Base-by-base conservation (phyloP, 2,329 filamentous ascomycete genomes). In the Pseudocercospora crystallina region DNA sequence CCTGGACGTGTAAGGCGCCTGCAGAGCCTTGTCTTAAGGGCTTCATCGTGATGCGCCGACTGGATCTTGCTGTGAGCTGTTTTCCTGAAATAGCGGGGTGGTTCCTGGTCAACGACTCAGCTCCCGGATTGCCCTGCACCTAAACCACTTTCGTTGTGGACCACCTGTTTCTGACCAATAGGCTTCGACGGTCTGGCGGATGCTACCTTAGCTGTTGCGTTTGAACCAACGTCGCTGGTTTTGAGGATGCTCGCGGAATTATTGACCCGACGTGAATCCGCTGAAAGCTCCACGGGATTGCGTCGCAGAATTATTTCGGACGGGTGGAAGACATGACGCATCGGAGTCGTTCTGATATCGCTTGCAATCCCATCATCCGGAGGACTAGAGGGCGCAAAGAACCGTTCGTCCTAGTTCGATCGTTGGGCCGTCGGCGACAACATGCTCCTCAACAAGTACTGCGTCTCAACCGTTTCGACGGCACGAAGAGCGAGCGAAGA, bases 101-200 rank as follows among this genome's bases (percentile, higher is more conserved):
- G 45, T 42, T 47, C 44, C 50, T 53, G 50, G 45, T 42, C 50
- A 43, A 49, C 20, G 29, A 31, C 17, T 20, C 13, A 17, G 26
- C 31, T 43, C 35, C 30, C 41, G 41, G 41, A 15, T 43, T 7
- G 20, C 20, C 20, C 20, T 26, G 20, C 20, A 7, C 7, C 20
- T 26, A 26, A 26, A 26, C 20, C 7, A 7, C 31, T 29, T 30
- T 32, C 40, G 14, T 42, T 29, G 17, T 40, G 35, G 44, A 9
- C 40, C 20, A 15, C 12, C 13, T 35, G 40, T 36, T 12, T 14
- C 30, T 29, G 30, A 45, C 34, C 33, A 47, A 34, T 35, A 30
- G 9, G 34, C 35, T 41, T 41, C 44, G 36, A 35, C 34, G n/a
- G 39, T 34, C 17, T 38, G 17, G 34, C 42, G 43, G 45, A 38